These are phyloP conservation scores for Alternaria incomplexa DNA, from an alignment of 2,329 filamentous ascomycete species.

Conservation along the genomic window DNA sequence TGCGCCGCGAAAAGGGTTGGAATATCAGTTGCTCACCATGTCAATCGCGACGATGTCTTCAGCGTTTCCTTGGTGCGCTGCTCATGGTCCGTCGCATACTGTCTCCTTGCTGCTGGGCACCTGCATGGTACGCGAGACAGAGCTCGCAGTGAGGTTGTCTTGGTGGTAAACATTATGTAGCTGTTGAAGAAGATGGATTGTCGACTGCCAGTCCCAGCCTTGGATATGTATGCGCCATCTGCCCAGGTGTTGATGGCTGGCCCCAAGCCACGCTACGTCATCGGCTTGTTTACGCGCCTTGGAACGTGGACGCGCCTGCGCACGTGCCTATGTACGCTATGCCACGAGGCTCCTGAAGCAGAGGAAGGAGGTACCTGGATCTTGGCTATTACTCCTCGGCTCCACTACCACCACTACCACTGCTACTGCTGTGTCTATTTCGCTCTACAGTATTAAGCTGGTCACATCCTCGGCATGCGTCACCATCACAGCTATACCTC, in stretches of 20 bases:
- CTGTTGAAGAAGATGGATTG: neutral
- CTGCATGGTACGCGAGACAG: constrained; percentile 8
- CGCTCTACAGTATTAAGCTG: neutral
- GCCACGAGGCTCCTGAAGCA: neutral
- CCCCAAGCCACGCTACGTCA: constrained; percentile 18
- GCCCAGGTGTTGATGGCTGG: constrained; percentile 5
- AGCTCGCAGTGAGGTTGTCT: constrained; percentile 13
- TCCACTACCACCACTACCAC: neutral
- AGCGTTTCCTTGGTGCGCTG: constrained; percentile 24
- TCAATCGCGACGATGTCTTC: constrained; percentile 24
- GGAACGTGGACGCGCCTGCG: constrained; percentile 7
- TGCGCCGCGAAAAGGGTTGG: neutral
- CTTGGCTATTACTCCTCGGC: neutral
- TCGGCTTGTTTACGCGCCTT: constrained; percentile 16
- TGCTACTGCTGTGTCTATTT: too few species aligned
- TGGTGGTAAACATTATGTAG: constrained; percentile 6
- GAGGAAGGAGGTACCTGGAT: neutral
- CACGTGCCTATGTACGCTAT: neutral
- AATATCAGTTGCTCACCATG: constrained; percentile 16
- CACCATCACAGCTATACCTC: neutral
- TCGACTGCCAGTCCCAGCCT: neutral
- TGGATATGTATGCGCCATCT: constrained; percentile 6
- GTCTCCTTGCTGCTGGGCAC: constrained; percentile 16
- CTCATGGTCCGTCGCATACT: constrained; percentile 27
- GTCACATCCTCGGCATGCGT: neutral